Percentiles rank a stretch among this genome's conserved stretches.
These are phyloP conservation scores for Yamadazyma dushanensis DNA, from an alignment of 1,139 yeast species.

Conservation along the genomic window DNA sequence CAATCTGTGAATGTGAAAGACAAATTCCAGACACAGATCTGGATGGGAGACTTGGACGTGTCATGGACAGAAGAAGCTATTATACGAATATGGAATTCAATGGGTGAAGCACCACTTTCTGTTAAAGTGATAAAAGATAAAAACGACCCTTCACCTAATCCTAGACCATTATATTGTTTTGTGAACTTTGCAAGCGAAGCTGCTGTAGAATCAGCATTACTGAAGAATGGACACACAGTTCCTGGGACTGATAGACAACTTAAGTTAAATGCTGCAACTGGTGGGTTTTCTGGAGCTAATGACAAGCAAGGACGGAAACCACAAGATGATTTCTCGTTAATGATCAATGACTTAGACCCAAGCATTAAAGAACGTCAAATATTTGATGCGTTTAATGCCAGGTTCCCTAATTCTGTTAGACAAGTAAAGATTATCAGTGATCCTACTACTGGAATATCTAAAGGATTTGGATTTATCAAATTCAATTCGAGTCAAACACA, in stretches of 20 bases:
- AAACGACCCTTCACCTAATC: slow-evolving; percentile 18
- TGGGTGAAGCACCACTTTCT: slow-evolving; percentile 37
- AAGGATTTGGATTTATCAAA: slow-evolving; percentile 93
- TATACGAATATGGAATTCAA: slow-evolving; percentile 59
- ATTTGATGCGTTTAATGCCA: slow-evolving; percentile 65
- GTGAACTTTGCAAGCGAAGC: slow-evolving; percentile 71
- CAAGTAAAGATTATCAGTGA: slow-evolving; percentile 89
- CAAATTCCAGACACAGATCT: slow-evolving; percentile 36
- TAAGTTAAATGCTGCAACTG: slow-evolving; percentile 86
- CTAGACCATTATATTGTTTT: slow-evolving; percentile 62
- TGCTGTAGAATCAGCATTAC: slow-evolving; percentile 69
- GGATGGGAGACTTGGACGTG: slow-evolving; percentile 97
- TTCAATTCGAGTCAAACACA: slow-evolving; percentile 72
- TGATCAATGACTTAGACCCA: slow-evolving; percentile 83
- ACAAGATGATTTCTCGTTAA: slow-evolving; percentile 51
- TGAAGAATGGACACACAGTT: slow-evolving; percentile 66
- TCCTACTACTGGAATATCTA: slow-evolving; percentile 68
- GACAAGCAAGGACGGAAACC: slow-evolving; percentile 9
- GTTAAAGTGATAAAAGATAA: slow-evolving; percentile 42
- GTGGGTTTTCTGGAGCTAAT: slow-evolving; percentile 22
- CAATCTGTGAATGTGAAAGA: background rate
- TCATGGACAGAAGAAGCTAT: slow-evolving; percentile 77
- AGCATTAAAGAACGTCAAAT: slow-evolving; percentile 74
- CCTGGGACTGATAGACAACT: slow-evolving; percentile 60
- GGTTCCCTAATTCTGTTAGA: slow-evolving; percentile 68